Evolutionary conservation across 164 flowering plant species (phyloP).

Genomic region (Pachysandra terminalis): DNA sequence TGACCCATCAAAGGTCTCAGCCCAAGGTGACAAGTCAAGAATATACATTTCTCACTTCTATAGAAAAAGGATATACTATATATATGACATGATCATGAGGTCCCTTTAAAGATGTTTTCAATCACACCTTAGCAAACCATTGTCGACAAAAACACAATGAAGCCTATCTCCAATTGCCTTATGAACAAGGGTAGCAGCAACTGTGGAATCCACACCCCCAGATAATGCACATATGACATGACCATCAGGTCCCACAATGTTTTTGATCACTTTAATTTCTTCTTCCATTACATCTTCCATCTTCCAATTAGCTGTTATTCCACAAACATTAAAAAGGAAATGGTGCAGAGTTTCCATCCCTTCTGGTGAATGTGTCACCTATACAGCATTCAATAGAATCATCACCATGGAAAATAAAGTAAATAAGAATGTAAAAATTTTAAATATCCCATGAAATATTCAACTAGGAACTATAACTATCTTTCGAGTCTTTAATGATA

Average conservation of each 20-base stretch:
- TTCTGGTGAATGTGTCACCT: conserved; percentile 94
- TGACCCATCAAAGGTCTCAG: no score
- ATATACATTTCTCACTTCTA: no score
- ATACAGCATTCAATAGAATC: not conserved
- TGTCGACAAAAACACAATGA: conserved; percentile 92
- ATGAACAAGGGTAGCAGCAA: conserved; percentile 97
- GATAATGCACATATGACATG: conserved; percentile 95
- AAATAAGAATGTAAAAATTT: not conserved
- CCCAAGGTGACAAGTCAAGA: no score
- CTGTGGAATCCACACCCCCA: conserved; percentile 97
- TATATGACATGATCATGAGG: not conserved
- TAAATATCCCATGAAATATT: not conserved
- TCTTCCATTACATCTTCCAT: conserved; percentile 87
- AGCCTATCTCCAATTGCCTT: conserved; percentile 94
- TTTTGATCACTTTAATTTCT: conserved; percentile 69
- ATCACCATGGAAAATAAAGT: not conserved
- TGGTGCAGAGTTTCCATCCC: conserved; percentile 82
- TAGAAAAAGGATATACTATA: no score
- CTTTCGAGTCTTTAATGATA: not conserved
- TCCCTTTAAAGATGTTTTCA: not conserved
- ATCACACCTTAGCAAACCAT: conserved; percentile 82
- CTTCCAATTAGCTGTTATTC: conserved; percentile 72
- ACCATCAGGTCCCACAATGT: conserved; percentile 58
- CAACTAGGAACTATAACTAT: no score
- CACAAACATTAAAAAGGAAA: conserved; percentile 82